Conservation (phyloP, 257 asterid species). For the Vinca minor region DNA sequence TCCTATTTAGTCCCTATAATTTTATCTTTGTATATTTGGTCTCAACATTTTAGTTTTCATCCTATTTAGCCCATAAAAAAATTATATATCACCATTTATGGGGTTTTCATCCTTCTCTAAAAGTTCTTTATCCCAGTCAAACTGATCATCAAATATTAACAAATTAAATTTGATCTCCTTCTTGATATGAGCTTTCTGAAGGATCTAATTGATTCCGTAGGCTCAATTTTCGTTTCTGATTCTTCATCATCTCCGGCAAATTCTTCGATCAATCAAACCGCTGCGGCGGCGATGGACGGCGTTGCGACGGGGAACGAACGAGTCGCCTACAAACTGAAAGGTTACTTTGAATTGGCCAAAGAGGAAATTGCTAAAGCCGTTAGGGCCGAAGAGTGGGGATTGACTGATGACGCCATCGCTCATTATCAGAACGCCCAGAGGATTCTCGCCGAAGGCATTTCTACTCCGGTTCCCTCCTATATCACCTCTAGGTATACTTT, state of each 20-base stretch:
- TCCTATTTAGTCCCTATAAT: too few relatives aligned
- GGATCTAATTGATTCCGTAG: slow-evolving; percentile 48
- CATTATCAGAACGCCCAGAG: slow-evolving; percentile 61
- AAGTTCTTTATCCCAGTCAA: too few relatives aligned
- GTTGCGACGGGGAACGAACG: slow-evolving; percentile 87
- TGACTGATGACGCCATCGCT: slow-evolving; percentile 61
- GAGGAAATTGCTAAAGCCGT: slow-evolving; percentile 82
- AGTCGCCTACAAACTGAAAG: slow-evolving; percentile 72
- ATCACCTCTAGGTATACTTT: slow-evolving; percentile 60
- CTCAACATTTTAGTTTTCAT: too few relatives aligned
- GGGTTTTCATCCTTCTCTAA: too few relatives aligned
- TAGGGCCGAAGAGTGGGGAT: slow-evolving; percentile 94
- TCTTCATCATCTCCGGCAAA: slow-evolving; percentile 22
- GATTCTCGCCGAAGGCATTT: slow-evolving; percentile 61
- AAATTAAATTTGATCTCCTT: not conserved
- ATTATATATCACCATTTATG: too few relatives aligned
- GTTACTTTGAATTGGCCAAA: slow-evolving; percentile 83
- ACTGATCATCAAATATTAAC: not conserved
- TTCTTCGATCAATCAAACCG: slow-evolving; percentile 28
- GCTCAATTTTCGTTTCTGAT: slow-evolving; percentile 49
- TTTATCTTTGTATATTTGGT: too few relatives aligned
- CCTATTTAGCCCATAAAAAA: too few relatives aligned
- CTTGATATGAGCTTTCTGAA: slow-evolving; percentile 54
- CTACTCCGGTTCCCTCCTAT: slow-evolving; percentile 89
- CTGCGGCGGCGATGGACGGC: slow-evolving; percentile 45